Percentiles rank a stretch among this genome's conserved stretches.
phyloP scores from a whole-genome alignment of 345 rosid genomes.

The Arabis alpina region DNA sequence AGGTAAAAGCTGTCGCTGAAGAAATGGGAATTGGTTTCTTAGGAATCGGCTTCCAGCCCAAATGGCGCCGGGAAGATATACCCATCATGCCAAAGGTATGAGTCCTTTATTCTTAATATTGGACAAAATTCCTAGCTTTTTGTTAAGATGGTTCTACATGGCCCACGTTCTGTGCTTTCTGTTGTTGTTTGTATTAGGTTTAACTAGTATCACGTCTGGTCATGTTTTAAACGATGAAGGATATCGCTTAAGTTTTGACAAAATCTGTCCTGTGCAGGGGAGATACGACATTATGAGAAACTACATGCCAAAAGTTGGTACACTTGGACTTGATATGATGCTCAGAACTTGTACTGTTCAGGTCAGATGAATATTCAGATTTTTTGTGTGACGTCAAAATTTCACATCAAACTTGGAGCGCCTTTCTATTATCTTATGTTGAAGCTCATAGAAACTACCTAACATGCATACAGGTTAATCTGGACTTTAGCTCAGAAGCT shows the following conservation, averaged over 20 bases:
- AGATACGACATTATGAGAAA: conserved; percentile 97
- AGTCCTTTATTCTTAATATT: background rate
- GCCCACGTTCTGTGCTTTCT: background rate
- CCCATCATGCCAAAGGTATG: conserved; percentile 99
- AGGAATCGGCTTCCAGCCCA: conserved; percentile 99
- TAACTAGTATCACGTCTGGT: background rate
- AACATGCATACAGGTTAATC: conserved; percentile 72
- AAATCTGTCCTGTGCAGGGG: conserved; percentile 64
- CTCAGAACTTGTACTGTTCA: conserved; percentile 98
- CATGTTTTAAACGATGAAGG: background rate
- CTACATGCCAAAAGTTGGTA: conserved; percentile 98
- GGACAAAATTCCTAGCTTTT: background rate
- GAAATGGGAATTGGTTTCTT: conserved; percentile 99
- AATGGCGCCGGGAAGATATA: conserved; percentile 80
- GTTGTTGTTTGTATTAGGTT: background rate
- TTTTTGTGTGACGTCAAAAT: no score
- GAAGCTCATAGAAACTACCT: conserved; percentile 3
- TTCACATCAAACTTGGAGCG: background rate
- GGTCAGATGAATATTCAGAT: conserved; percentile 54
- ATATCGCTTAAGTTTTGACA: conserved; percentile 36
- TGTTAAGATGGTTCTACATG: conserved; percentile 8
- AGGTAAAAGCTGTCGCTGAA: conserved; percentile 99
- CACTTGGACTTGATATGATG: conserved; percentile 98
- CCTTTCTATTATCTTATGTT: background rate
- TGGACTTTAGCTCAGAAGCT: conserved; percentile 92